Base-by-base conservation (phyloP, 169 alveolate species). In the Plasmodium cynomolgi region DNA sequence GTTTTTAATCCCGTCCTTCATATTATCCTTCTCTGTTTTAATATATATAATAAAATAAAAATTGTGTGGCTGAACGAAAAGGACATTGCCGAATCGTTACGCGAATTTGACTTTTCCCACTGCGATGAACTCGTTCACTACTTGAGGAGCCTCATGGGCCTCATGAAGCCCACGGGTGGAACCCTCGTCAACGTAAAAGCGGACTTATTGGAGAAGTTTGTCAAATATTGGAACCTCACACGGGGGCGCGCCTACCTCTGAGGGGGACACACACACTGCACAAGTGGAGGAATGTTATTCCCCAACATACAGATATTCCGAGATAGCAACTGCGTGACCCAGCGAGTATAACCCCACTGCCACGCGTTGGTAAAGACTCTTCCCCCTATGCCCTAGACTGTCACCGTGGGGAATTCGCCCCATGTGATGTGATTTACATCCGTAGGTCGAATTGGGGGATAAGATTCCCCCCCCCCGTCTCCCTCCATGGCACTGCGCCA, bases 1-100 rank as follows among this genome's bases (percentile, higher is more conserved):
- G 93, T 86, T 86, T 77, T 86, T 15, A 75, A 86, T 86, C 93
- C 93, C 39, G 62, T 86, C n/a, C 79, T 86, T n/a, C 93, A 86
- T 50, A 86, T 86, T 34, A 54, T 68, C n/a, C 71, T 75, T 86
- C 72, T 86, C 37, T 86, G 93, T 54, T 86, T 86, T 77, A 86
- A 86, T 54, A 34, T 86, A 29, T 86, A 86, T 56, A 86, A 86
- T 44, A 86, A 86, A 86, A 86, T 86, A 29, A 86, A 77, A 31
- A 47, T 86, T 75, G 85, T 86, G 39, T 86, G 93, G 93, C 23
- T 86, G 62, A 86, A 71, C 44, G 93, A 86, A 86, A 86, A 75
- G 68, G 93, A 86, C 47, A 86, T 86, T 54, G 56, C 86, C 3
- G 68, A 56, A 33, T 47, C 93, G 41, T 29, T 86, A 11, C 79